Percentiles rank a stretch among this genome's conserved stretches.
These are phyloP conservation scores for Silene coronaria DNA, from an alignment of 179 eudicot species.

Conservation along the genomic window DNA sequence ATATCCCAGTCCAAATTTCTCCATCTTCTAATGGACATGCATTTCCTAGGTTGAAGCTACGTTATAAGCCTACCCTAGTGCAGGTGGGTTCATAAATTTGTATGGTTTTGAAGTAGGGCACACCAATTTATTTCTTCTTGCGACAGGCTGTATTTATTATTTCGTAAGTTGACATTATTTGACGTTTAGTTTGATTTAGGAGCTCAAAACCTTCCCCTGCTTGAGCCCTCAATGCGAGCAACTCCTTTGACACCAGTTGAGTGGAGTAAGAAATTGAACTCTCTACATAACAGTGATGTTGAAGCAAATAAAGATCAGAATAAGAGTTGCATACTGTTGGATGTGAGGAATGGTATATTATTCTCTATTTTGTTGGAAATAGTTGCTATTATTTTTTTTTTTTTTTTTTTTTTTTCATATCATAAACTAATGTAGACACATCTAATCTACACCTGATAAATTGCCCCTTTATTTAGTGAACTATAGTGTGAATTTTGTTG, in stretches of 20 bases:
- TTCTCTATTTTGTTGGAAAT: not conserved
- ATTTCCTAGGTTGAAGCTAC: constrained; percentile 84
- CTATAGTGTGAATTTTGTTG: not conserved
- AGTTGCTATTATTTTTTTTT: too few species aligned
- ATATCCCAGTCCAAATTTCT: constrained; percentile 70
- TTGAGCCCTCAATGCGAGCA: constrained; percentile 77
- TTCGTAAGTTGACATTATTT: constrained; percentile 26
- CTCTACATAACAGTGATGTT: constrained; percentile 31
- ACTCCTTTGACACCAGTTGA: constrained; percentile 70
- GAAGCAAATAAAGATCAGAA: constrained; percentile 26
- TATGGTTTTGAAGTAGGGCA: not conserved
- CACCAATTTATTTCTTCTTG: not conserved
- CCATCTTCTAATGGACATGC: constrained; percentile 73
- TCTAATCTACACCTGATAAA: not conserved
- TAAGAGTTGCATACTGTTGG: constrained; percentile 52
- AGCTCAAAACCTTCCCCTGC: constrained; percentile 73
- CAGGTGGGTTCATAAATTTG: constrained; percentile 54
- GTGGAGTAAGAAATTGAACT: constrained; percentile 61
- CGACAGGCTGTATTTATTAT: constrained; percentile 2
- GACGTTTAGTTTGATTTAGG: constrained; percentile 72
- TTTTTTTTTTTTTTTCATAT: not conserved
- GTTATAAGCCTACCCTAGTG: constrained; percentile 85
- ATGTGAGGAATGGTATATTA: constrained; percentile 82
- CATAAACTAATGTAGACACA: not conserved
- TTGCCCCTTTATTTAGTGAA: not conserved